phyloP scores from a whole-genome alignment of 345 rosid species.

The Diplotaxis tenuifolia region DNA sequence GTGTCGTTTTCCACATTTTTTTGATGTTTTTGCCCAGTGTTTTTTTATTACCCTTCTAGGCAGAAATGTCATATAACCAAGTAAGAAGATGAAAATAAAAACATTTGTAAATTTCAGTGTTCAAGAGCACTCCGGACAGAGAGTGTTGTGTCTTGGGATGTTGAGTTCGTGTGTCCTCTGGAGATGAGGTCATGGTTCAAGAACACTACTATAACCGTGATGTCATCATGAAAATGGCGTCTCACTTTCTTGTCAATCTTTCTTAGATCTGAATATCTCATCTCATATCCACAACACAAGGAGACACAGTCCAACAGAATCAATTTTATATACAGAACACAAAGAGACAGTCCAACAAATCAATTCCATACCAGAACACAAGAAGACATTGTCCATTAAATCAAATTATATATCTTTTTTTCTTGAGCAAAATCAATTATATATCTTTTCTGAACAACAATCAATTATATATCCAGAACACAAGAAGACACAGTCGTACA shows the following conservation, averaged over 20 bases:
- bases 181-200: constrained; percentile 78
- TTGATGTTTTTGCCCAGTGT: constrained; percentile 17
- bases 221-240: constrained; percentile 91
- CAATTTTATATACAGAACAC: no score
- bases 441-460: no score
- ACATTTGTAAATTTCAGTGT: constrained; percentile 44
- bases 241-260: constrained; percentile 88
- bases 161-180: constrained; percentile 40
- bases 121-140: constrained; percentile 66
- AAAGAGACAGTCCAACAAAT: neutral
- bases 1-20: constrained; percentile 1
- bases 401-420: no score
- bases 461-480: neutral
- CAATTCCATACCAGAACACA: neutral
- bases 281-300: constrained; percentile 47
- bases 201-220: constrained; percentile 82
- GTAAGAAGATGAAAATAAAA: constrained; percentile 25
- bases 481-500: neutral
- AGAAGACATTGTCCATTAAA: no score
- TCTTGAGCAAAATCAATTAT: no score
- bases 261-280: constrained; percentile 83
- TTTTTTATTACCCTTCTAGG: constrained; percentile 22
- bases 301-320: neutral
- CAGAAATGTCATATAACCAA: constrained; percentile 34
- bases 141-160: constrained; percentile 45